Conservation (phyloP, 2,329 filamentous ascomycete species). For the Diaporthe helianthi region DNA sequence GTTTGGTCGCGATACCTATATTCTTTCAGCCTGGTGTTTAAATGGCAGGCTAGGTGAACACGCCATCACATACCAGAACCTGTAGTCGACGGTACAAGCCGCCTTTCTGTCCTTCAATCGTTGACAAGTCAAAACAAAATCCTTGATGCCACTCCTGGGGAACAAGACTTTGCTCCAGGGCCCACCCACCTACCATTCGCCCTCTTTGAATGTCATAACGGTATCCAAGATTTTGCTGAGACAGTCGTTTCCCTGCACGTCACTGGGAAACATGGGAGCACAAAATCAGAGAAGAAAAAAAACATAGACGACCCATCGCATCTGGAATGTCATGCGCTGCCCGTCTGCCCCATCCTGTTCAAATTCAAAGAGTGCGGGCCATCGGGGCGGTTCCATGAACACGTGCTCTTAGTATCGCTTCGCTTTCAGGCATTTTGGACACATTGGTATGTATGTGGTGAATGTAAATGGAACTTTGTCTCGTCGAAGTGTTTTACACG, state of each 20-base stretch:
- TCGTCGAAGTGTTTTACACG: constrained; percentile 6
- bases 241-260: neutral
- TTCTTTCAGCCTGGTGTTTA: neutral
- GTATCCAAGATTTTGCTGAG: neutral
- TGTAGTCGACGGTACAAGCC: neutral
- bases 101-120: neutral
- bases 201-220: neutral
- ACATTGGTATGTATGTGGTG: neutral
- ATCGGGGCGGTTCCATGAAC: neutral
- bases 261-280: neutral
- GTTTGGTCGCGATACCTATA: neutral
- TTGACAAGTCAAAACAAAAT: neutral
- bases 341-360: neutral
- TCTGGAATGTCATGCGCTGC: neutral
- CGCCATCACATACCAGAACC: neutral
- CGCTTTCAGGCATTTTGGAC: neutral
- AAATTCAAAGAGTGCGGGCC: neutral
- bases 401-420: neutral
- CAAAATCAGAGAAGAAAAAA: neutral
- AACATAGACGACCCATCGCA: neutral
- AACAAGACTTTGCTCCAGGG: neutral
- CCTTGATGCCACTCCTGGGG: neutral
- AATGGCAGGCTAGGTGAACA: neutral
- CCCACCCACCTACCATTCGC: neutral
- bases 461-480: constrained; percentile 34